Base-by-base conservation (phyloP, 1,284 basidiomycete species). In the Ceraceosorus guamensis region DNA sequence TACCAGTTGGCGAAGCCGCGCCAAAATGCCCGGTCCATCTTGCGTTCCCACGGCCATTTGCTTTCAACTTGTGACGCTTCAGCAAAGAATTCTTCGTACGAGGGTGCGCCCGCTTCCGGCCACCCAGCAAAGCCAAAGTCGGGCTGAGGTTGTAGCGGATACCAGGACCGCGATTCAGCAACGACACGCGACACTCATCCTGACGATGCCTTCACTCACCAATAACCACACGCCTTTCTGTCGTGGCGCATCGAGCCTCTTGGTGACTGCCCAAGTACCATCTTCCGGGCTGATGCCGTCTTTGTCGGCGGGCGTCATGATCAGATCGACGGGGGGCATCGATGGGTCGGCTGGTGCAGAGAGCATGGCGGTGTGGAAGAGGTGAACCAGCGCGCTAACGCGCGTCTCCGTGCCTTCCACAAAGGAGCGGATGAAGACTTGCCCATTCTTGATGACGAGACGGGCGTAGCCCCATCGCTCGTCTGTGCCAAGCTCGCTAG, bases 101-200 rank as follows among this genome's bases (percentile, higher is more conserved):
- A 60, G 0, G 68, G 61, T 18, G 61, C 62, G 13, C 62, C 64
- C 2, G 67, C 51, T 39, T 70, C 67, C 18, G 66, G 66, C 68
- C 68, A 70, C 5, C 57, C 67, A 1, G 56, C 60, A 46, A 70
- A 70, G 14, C 66, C 66, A 48, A 70, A 70, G 44, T 70, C 68
- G 0, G 68, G 68, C 53, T 30, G n/a, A 30, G 60, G 49, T n/a
- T 61, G 63, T 34, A 24, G 24, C 24, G 24, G 24, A 24, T 24
- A 24, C 3, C 24, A 24, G 24, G 24, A 24, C 24, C 3, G 24
- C 24, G 24, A 24, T 1, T 24, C 24, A 24, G 24, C 24, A 24
- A 24, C 24, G 24, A 24, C 24, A 24, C 24, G 24, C 24, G 24
- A 24, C 24, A 24, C 24, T 24, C 24, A 24, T 24, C 24, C 24